Evolutionary conservation across 495 filamentous ascomycete genomes (phyloP), one percentile per base, ranked within the genome.

Genomic region (Trichoderma virens): DNA sequence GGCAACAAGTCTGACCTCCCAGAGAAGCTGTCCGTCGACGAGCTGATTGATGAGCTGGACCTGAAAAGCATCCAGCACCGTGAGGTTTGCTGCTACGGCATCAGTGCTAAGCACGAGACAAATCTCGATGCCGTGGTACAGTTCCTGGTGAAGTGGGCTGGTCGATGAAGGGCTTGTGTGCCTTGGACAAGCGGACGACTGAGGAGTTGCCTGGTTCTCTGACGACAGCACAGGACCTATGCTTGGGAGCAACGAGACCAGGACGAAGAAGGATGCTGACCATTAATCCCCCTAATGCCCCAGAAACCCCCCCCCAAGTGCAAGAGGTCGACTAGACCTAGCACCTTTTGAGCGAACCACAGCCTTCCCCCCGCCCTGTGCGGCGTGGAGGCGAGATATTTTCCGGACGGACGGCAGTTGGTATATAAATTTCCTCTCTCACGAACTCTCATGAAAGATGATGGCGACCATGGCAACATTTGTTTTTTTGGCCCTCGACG

Each of bases 51-150:
- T 41, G 87, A 85, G 61, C 85, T 98, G 83, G 87, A 97, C 68
- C 83, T 98, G 34, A 94, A 93, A 76, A 85, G 86, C 62, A 89
- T 98, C 72, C 90, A 88, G 45, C 88, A 90, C 70, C 90, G 94
- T 34, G 94, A 98, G 75, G 93, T 98, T 68, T 96, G 91, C 82
- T 98, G 94, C 79, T 98, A 98, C 75, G 93, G 94, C 62, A 98
- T 98, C 77, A 96, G 92, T 70, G 94, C 93, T 41, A 97, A 97
- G 73, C 93, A 98, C 73, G 94, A 98, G 78, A 97, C 93, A 35
- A 98, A 98, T 76, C 84, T 98, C 67, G 94, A 98, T 74, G 94
- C 93, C 5, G 94, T 98, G 41, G 76, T 98, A 71, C 90, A 97
- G 72, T 98, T 95, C 93, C 78, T 98, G 73, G 92, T 98, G 76